Evolutionary conservation across 2,329 filamentous ascomycete genomes (phyloP).

Genomic region (Penicillium corylophilum): DNA sequence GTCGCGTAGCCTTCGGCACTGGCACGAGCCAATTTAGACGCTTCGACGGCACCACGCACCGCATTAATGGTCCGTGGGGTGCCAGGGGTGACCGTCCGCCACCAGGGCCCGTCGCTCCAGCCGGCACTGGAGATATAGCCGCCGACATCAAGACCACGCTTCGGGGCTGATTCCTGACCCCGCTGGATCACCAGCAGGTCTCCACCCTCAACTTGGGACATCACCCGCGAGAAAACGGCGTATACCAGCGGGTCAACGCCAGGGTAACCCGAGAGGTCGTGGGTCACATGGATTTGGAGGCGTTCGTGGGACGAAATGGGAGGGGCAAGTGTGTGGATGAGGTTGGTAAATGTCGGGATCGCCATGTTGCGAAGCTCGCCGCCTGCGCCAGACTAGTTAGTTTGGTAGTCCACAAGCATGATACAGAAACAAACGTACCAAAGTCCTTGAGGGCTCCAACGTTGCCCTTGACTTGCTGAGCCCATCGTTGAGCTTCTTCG

Average conservation of each 20-base stretch:
- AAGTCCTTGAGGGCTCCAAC: slow-evolving; percentile 74
- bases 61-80: slow-evolving; percentile 72
- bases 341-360: slow-evolving; percentile 89
- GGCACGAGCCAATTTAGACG: slow-evolving; percentile 85
- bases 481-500: slow-evolving; percentile 95
- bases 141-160: slow-evolving; percentile 55
- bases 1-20: slow-evolving; percentile 82
- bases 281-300: slow-evolving; percentile 94
- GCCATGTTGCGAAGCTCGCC: slow-evolving; percentile 84
- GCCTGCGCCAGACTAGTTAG: slow-evolving; percentile 53
- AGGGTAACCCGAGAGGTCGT: slow-evolving; percentile 92
- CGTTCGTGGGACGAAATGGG: slow-evolving; percentile 97
- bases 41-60: slow-evolving; percentile 78
- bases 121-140: slow-evolving; percentile 46
- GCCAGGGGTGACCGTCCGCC: slow-evolving; percentile 63
- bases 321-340: slow-evolving; percentile 91
- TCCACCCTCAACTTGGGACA: slow-evolving; percentile 98
- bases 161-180: slow-evolving; percentile 77
- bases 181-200: slow-evolving; percentile 93
- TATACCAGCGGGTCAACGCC: slow-evolving; percentile 92
- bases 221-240: slow-evolving; percentile 87
- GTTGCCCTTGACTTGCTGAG: slow-evolving; percentile 88
- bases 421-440: slow-evolving; percentile 51
- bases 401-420: not conserved
- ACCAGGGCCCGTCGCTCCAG: slow-evolving; percentile 97